Evolutionary conservation across 306 rosid genomes (phyloP).

Genomic region (Dicorynia guianensis): DNA sequence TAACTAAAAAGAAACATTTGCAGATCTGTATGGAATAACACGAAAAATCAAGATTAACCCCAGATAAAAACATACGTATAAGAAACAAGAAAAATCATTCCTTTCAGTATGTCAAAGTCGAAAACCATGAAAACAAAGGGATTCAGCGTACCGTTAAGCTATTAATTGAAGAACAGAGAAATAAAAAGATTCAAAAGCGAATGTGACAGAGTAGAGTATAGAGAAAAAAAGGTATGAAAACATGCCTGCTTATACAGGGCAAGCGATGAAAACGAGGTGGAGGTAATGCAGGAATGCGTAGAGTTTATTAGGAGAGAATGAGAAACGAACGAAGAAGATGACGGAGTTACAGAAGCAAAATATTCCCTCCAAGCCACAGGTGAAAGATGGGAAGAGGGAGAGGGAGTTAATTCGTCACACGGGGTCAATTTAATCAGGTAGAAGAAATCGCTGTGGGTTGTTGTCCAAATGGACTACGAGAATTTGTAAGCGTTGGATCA

Average conservation of each 20-base stretch:
- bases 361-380: constrained; percentile 7
- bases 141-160: constrained; percentile 32
- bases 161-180: background rate
- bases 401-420: background rate
- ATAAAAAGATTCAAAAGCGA: constrained; percentile 2
- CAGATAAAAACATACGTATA: background rate
- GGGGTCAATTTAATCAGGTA: constrained; percentile 6
- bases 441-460: constrained; percentile 45
- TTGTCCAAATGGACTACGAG: background rate
- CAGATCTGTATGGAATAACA: constrained; percentile 35
- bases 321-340: constrained; percentile 21
- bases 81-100: constrained; percentile 4
- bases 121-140: constrained; percentile 9
- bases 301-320: background rate
- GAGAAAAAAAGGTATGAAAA: background rate
- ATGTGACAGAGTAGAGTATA: background rate
- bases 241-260: constrained; percentile 27
- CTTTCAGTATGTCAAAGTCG: background rate
- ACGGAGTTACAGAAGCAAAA: constrained; percentile 6
- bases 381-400: constrained; percentile 7
- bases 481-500: constrained; percentile 11
- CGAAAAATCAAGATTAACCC: constrained; percentile 16
- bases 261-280: constrained; percentile 45
- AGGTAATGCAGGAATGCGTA: background rate
- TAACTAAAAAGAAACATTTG: background rate